Evolutionary conservation across 768 basidiomycete genomes (phyloP).

Genomic region (Clitopilus passeckerianus): DNA sequence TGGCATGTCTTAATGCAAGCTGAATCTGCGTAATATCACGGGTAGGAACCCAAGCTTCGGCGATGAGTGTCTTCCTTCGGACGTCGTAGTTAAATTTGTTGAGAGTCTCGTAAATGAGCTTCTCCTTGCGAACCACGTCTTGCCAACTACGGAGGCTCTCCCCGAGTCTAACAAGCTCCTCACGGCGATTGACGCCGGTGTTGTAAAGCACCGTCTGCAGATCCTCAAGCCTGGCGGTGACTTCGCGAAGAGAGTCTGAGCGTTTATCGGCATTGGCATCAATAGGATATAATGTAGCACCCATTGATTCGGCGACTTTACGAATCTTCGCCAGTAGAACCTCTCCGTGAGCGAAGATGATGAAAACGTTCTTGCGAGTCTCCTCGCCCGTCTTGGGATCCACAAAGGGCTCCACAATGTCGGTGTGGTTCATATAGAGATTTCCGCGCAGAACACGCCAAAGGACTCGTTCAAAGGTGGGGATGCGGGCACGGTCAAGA

Average conservation of each 20-base stretch:
- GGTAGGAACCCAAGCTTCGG: conserved; percentile 97
- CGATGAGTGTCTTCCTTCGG: conserved; percentile 89
- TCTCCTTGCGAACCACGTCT: conserved; percentile 93
- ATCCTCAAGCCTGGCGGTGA: conserved; percentile 86
- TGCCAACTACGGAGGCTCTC: conserved; percentile 87
- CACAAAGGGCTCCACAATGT: conserved; percentile 89
- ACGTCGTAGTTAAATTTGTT: conserved; percentile 96
- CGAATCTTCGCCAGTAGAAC: conserved; percentile 93
- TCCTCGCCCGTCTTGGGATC: conserved; percentile 80
- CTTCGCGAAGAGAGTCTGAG: conserved; percentile 83
- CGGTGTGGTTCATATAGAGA: conserved; percentile 97
- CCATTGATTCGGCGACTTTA: conserved; percentile 99
- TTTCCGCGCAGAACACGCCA: conserved; percentile 99
- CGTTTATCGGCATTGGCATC: conserved; percentile 94
- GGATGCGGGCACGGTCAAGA: conserved; percentile 86
- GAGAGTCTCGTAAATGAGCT: conserved; percentile 91
- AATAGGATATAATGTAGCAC: conserved; percentile 94
- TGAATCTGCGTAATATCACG: conserved; percentile 87
- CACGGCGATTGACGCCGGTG: conserved; percentile 77
- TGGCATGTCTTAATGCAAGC: conserved; percentile 81
- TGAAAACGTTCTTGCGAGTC: conserved; percentile 97
- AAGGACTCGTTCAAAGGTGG: conserved; percentile 93
- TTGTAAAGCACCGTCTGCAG: conserved; percentile 85
- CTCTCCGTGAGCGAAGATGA: conserved; percentile 97
- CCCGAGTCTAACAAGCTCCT: conserved; percentile 79